A percentile compares a stretch with the other conserved stretches of the same genome.
Evolutionary conservation across 2,329 filamentous ascomycete species (phyloP).

Genomic region (Stagonosporopsis cucurbitacearum): DNA sequence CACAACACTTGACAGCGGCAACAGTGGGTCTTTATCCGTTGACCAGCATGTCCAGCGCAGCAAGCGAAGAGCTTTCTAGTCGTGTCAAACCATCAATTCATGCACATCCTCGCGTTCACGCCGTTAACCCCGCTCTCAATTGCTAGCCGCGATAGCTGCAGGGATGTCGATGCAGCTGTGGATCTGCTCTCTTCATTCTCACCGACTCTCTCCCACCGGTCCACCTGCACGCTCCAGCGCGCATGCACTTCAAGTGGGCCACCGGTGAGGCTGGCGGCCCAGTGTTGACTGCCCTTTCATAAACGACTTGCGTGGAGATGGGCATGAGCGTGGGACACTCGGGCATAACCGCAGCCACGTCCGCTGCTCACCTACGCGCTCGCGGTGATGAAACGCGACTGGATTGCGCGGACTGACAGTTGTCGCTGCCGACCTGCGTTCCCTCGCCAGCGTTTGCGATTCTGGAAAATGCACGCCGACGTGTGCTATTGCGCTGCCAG

Average conservation of each 20-base stretch:
- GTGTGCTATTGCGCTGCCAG: constrained; percentile 2
- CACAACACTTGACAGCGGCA: constrained; percentile 14
- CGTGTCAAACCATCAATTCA: constrained; percentile 9
- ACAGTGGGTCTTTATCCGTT: constrained; percentile 6
- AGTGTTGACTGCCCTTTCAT: background rate
- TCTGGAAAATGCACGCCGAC: background rate
- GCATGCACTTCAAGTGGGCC: constrained; percentile 23
- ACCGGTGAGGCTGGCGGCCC: constrained; percentile 38
- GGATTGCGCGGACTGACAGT: constrained; percentile 3
- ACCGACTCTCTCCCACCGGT: constrained; percentile 34
- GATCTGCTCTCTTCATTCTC: constrained; percentile 17
- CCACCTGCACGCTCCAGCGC: constrained; percentile 21
- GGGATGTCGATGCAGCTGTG: constrained; percentile 22
- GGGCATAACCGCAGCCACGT: constrained; percentile 15
- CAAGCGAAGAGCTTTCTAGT: constrained; percentile 1
- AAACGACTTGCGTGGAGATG: constrained; percentile 1
- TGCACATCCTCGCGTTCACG: constrained; percentile 9
- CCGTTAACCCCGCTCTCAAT: constrained; percentile 5
- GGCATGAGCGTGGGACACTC: background rate
- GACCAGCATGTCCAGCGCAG: background rate
- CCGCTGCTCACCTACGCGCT: background rate
- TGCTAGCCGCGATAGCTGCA: constrained; percentile 7
- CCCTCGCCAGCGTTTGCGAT: background rate
- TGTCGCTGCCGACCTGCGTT: background rate
- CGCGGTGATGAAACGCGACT: background rate